Base-by-base conservation (phyloP, 2,329 filamentous ascomycete genomes). In the Aspergillus sp. region DNA sequence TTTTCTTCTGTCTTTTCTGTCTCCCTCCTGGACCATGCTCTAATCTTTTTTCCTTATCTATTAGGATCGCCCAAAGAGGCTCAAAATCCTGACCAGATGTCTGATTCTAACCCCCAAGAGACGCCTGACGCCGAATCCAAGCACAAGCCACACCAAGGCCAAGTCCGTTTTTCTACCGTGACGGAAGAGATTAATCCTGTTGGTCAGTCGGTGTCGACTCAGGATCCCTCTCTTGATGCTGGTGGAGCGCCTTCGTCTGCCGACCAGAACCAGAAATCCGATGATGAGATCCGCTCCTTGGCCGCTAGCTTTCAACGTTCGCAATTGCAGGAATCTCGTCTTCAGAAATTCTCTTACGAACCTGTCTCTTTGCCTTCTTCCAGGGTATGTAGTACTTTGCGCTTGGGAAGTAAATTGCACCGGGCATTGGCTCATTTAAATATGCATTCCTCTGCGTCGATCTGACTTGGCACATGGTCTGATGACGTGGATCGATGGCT, bases 311-410 rank as follows among this genome's bases (percentile, higher is more conserved):
- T 94, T 28, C 85, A 88, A 54, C 81, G 81, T 52, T 78, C 82
- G 41, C 81, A 84, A 57, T 76, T 95, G 51, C 90, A 96, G 70
- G 85, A 90, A 58, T 79, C 82, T 48, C 81, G 90, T 53, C 81
- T 94, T 74, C 86, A 85, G 63, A 87, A 89, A 63, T 94, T 88
- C 69, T 83, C 85, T 39, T 97, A 90, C 61, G 90, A 96, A 64
- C 85, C 91, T 32, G 83, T 95, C 53, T 97, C 93, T 33, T 75
- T 97, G 44, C 91, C 93, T 49, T 60, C 66, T 10, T 70, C 62
- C 39, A 67, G 68, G 53, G 68, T 73, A 68, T 44, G 68, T 67
- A 38, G 43, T 28, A 48, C 27, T 47, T 46, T 19, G 47, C 38
- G 48, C 39, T 55, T 32, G 40, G 12, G 29, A 26, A 9, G 27